Base-by-base conservation (phyloP, 495 filamentous ascomycete species). In the Penicillium arizonense region DNA sequence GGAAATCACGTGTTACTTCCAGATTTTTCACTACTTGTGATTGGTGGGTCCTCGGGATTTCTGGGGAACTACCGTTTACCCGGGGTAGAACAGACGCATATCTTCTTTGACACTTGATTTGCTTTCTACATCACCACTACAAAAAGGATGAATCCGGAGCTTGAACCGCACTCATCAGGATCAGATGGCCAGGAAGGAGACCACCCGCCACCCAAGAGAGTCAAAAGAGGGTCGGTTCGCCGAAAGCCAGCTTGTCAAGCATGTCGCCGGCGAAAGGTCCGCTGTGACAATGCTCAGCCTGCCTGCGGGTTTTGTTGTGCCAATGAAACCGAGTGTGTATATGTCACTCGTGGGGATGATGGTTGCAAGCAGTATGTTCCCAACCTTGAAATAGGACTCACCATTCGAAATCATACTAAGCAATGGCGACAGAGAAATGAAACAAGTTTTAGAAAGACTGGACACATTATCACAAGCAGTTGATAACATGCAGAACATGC, bases 211-310 rank as follows among this genome's bases (percentile, higher is more conserved):
- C 23, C 40, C 12, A 43, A 43, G 40, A 43, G 20, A 6, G n/a
- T 43, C 9, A 43, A 43, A 30, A 43, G 11, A 26, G 40, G 10
- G 1, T 5, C 40, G 2, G 40, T 43, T 43, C 48, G 37, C 35
- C 48, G 48, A 32, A 39, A 41, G 16, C 35, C 48, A 23, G 48
- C 48, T 32, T 51, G 48, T 21, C 48, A 51, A 51, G 21, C 28
- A 7, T 51, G 48, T 28, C 36, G 48, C 5, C 24, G 32, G 37
- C 37, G 48, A 1, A 51, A 51, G 24, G 48, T 51, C 12, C 48
- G 48, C 37, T 51, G 48, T 44, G 38, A 51, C 28, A 51, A 51
- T 42, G 38, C 9, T 6, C 36, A 32, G 5, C 48, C 48, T 0
- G 20, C 48, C 4, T 51, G 48, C n/a, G 48, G 48, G 11, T 51